Evolutionary conservation across 1,284 basidiomycete genomes (phyloP), one percentile per base, ranked within the genome.

Genomic region (Abortiporus biennis): DNA sequence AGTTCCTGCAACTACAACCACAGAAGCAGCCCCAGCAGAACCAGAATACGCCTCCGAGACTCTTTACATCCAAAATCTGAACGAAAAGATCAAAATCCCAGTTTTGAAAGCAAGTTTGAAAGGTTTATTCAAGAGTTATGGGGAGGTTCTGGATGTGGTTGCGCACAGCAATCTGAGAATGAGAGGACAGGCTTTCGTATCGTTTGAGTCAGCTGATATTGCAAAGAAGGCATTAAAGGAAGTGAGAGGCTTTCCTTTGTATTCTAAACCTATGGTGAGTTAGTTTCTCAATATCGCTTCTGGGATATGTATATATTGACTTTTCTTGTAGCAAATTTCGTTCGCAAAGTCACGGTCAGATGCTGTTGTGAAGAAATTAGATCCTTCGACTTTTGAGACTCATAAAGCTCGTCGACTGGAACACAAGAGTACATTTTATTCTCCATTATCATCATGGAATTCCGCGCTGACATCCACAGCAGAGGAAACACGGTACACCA

Each of bases 171-270:
- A 97, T 67, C 65, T 97, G 47, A 80, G 95, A 24, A 99, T 99
- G 96, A 77, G 96, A 31, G 95, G 95, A 9, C 95, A 99, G 67
- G 95, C 95, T 4, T 99, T 99, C 58, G 89, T 99, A 15, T 92
- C 90, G 23, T 96, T 99, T 62, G 75, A 76, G 47, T 80, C 82
- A 38, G 71, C 80, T 40, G 85, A 94, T 45, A 76, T 78, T 42
- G 95, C 95, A 23, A 76, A 78, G 56, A 89, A 86, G 62, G 95
- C 95, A 4, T 72, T 89, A 74, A 87, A 80, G 65, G 95, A 99
- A 62, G 92, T 97, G 29, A 77, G 84, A 45, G 83, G 92, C 37
- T 98, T 99, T 61, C 95, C 95, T 5, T 65, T 99, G 23, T 99
- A 99, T 60, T 91, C 92, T 6, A 96, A 96, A 62, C 91, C 94